These are phyloP conservation scores for Dendrothele bispora DNA, from an alignment of 768 basidiomycete species.

Conservation along the genomic window DNA sequence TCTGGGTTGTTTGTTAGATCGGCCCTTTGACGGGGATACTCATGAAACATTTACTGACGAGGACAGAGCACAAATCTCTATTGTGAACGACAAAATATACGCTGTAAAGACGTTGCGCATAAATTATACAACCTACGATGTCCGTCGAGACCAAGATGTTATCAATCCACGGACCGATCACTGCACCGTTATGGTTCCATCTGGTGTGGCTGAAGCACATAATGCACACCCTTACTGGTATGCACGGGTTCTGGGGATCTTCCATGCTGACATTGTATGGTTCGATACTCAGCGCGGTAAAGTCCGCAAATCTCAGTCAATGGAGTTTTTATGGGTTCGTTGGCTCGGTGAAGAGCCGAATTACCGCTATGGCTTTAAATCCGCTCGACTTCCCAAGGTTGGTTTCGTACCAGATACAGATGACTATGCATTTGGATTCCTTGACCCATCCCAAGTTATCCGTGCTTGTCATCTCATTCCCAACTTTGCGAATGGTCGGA, in stretches of 20 bases:
- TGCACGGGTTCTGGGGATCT: conserved; percentile 14
- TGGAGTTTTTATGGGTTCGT: conserved; percentile 43
- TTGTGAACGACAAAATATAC: conserved; percentile 14
- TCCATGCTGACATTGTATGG: no score
- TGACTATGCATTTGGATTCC: conserved; percentile 35
- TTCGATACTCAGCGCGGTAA: no score
- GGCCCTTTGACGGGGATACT: conserved; percentile 13
- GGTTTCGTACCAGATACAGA: conserved; percentile 33
- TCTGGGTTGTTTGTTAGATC: conserved; percentile 20
- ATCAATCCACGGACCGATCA: conserved; percentile 24
- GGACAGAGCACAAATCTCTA: conserved; percentile 11
- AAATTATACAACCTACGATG: conserved; percentile 37
- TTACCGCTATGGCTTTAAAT: conserved; percentile 24
- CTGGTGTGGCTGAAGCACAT: conserved; percentile 2
- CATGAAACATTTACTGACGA: conserved; percentile 10
- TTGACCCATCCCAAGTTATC: conserved; percentile 33
- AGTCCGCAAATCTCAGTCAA: no score
- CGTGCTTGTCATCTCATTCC: conserved; percentile 35
- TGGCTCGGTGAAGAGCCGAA: conserved; percentile 32
- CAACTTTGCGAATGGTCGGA: conserved; percentile 18
- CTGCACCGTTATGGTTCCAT: conserved; percentile 21
- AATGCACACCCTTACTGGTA: conserved; percentile 20
- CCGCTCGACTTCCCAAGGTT: conserved; percentile 31
- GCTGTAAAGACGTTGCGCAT: conserved; percentile 10
- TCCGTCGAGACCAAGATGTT: conserved; percentile 29